Base-by-base conservation (phyloP, 805 yeast genomes). In the Torulaspora maleeae region DNA sequence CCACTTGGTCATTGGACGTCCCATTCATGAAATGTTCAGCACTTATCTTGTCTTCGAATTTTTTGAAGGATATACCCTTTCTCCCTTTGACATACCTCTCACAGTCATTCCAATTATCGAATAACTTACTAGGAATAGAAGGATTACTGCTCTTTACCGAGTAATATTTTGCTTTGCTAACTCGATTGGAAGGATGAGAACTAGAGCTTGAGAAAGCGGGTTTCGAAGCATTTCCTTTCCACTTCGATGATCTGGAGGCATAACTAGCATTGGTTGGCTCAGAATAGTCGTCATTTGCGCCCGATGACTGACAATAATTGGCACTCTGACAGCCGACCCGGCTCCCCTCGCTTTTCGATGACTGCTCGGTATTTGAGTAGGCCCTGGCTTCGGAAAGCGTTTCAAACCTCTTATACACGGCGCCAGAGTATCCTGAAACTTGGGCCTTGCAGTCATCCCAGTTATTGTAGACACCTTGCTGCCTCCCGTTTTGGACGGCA, bases 361-460 rank as follows among this genome's bases (percentile, higher is more conserved):
- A 19, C 15, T 2, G 10, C 16, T 27, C 32, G 15, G 25, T 12
- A 3, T 28, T 22, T 5, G 40, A 45, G 60, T 73, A 81, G 0
- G 60, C 63, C 19, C 58, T 47, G 0, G 95, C 95, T 24, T 73
- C 85, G 0, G 53, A 52, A 1, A 22, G 43, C 1, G 76, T 62
- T 9, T 58, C 51, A 57, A 86, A 86, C 52, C 75, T 75, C 61
- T 82, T 83, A 64, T 59, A 82, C 11, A 59, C 55, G 5, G 88
- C 83, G 2, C 79, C 78, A 3, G 74, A 47, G 52, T 61, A 82
- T 0, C 90, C 87, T 5, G 56, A 52, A 0, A 81, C 84, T 36
- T 78, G 76, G 0, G 53, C 51, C 43, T 73, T 67, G 45, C 83
- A 79, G 4, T 73, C 78, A 1, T 60, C 58, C 96, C 96, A 88